A percentile compares a stretch with the other conserved stretches of the same genome.
Evolutionary conservation across 1,284 basidiomycete genomes (phyloP).

Genomic region (Cryptococcus floricola): DNA sequence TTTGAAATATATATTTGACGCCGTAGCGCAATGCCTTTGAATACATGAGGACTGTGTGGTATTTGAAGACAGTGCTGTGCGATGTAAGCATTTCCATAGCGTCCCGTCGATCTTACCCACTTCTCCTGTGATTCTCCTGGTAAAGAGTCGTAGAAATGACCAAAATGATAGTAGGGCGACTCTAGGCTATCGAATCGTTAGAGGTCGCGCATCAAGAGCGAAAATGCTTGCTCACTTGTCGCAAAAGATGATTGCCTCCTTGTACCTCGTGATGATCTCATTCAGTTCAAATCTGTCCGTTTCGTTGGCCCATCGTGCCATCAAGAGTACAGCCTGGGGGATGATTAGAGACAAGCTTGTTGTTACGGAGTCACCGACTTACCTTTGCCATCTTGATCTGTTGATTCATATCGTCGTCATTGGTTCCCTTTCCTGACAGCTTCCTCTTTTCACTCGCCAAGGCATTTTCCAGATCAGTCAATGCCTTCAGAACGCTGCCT

Average conservation of each 20-base stretch:
- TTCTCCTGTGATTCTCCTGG: conserved; percentile 3
- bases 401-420: too few species aligned
- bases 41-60: conserved; percentile 60
- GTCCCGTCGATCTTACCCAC: conserved; percentile 3
- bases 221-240: conserved; percentile 54
- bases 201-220: conserved; percentile 1
- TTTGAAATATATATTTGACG: conserved; percentile 96
- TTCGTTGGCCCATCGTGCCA: conserved; percentile 89
- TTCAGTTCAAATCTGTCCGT: conserved; percentile 73
- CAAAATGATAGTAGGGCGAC: conserved; percentile 77
- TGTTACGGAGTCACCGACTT: conserved; percentile 8
- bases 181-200: conserved; percentile 63
- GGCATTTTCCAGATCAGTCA: conserved; percentile 82
- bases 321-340: conserved; percentile 72
- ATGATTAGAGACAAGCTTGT: conserved; percentile 3
- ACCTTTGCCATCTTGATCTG: conserved; percentile 62
- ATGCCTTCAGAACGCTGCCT: conserved; percentile 78
- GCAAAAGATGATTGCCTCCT: conserved; percentile 57
- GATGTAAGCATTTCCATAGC: neutral
- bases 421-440: conserved; percentile 50
- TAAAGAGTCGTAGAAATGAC: conserved; percentile 72
- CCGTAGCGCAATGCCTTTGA: conserved; percentile 72
- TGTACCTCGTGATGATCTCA: conserved; percentile 61
- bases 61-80: neutral
- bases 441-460: conserved; percentile 56